Evolutionary conservation across 1,139 yeast genomes (phyloP).

Genomic region (Geotrichum carabidarum): DNA sequence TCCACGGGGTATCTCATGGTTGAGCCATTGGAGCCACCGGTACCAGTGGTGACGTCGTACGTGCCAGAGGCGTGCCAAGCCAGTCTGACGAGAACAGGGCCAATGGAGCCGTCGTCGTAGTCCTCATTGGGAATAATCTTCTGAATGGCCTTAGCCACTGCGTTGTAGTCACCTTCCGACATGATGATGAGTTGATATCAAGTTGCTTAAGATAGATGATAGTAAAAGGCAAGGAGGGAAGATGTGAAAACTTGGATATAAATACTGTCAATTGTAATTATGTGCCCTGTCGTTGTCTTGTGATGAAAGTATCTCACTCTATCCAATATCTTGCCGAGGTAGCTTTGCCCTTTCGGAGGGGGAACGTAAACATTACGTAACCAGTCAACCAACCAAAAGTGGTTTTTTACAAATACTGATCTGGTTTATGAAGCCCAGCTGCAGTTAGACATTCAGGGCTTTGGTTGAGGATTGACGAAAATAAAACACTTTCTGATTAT

Average conservation of each 20-base stretch:
- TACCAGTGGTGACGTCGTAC: conserved; percentile 48
- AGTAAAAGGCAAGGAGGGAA: not conserved
- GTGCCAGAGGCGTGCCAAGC: conserved; percentile 75
- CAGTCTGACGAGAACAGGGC: conserved; percentile 57
- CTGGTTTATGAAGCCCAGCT: no score
- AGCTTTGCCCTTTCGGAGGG: no score
- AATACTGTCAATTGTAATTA: not conserved
- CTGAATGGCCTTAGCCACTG: conserved; percentile 77
- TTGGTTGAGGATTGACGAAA: no score
- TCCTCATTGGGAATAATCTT: conserved; percentile 66
- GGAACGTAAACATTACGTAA: no score
- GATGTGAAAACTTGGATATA: not conserved
- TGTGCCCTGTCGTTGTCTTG: no score
- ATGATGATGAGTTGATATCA: conserved; percentile 2
- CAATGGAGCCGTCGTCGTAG: conserved; percentile 63
- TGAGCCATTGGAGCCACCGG: conserved; percentile 67
- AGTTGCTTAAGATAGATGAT: not conserved
- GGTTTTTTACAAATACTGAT: no score
- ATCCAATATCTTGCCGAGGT: no score
- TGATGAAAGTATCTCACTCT: no score
- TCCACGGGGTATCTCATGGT: conserved; percentile 52
- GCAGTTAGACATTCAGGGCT: no score
- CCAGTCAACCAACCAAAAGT: no score
- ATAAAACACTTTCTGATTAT: no score
- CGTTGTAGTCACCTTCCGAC: conserved; percentile 49